Percentiles rank a stretch among this genome's conserved stretches.
phyloP scores from a whole-genome alignment of 768 basidiomycete genomes.

The Agaricus subrufescens region DNA sequence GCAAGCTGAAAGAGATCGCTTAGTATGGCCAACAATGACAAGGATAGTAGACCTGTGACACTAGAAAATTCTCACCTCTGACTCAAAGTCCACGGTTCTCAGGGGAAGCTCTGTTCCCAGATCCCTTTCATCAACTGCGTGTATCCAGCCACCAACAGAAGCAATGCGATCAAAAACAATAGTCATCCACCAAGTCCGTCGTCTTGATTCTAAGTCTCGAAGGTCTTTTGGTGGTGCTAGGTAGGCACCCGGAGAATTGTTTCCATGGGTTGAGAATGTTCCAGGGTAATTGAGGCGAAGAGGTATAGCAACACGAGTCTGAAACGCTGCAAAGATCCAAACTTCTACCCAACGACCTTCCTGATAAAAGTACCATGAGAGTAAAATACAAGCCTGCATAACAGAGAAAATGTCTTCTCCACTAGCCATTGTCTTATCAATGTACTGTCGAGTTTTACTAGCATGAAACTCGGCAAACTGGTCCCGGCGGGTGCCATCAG shows the following conservation, averaged over 20 bases:
- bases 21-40: not conserved
- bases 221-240: slow-evolving; percentile 74
- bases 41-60: not conserved
- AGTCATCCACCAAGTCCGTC: slow-evolving; percentile 91
- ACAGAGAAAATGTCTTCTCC: slow-evolving; percentile 85
- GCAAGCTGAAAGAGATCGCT: slow-evolving; percentile 35
- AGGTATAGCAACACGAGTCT: slow-evolving; percentile 77
- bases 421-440: slow-evolving; percentile 87
- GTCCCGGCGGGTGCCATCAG: slow-evolving; percentile 77
- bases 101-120: slow-evolving; percentile 82
- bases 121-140: slow-evolving; percentile 79
- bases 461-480: slow-evolving; percentile 86
- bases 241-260: slow-evolving; percentile 71
- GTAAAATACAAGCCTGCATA: slow-evolving; percentile 80
- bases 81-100: slow-evolving; percentile 70
- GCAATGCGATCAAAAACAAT: slow-evolving; percentile 82
- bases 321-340: slow-evolving; percentile 87
- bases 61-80: slow-evolving; percentile 43
- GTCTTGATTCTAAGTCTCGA: slow-evolving; percentile 70
- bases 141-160: slow-evolving; percentile 81
- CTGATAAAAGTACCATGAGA: slow-evolving; percentile 90
- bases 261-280: slow-evolving; percentile 67
- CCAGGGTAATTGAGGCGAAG: slow-evolving; percentile 83
- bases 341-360: slow-evolving; percentile 90
- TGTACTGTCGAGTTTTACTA: slow-evolving; percentile 81